These are phyloP conservation scores for Aspergillus panamensis DNA, from an alignment of 495 filamentous ascomycete genomes.

Conservation along the genomic window DNA sequence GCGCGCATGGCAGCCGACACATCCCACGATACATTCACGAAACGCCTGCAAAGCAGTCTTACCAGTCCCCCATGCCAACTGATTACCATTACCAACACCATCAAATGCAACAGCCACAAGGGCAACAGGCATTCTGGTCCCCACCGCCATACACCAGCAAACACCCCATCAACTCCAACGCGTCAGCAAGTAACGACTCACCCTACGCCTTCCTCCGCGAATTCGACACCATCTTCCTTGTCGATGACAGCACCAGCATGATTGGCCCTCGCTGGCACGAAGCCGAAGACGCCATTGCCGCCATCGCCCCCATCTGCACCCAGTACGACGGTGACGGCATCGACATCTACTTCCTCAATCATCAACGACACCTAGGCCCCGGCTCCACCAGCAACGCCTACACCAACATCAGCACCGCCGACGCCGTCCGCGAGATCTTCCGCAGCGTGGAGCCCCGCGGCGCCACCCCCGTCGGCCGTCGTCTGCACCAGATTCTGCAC, in stretches of 20 bases:
- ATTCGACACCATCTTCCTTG: conserved; percentile 91
- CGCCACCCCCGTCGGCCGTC: conserved; percentile 70
- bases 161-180: not conserved
- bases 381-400: conserved; percentile 42
- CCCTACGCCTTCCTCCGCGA: conserved; percentile 75
- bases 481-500: conserved; percentile 68
- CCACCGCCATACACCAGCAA: conserved; percentile 34
- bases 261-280: conserved; percentile 73
- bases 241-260: conserved; percentile 94
- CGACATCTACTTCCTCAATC: conserved; percentile 91
- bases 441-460: conserved; percentile 56
- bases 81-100: conserved; percentile 4
- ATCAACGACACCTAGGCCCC: conserved; percentile 29
- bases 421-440: conserved; percentile 65
- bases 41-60: conserved; percentile 1
- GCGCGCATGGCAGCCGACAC: not conserved
- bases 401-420: conserved; percentile 51
- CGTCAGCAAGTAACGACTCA: conserved; percentile 23
- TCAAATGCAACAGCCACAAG: not conserved
- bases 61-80: conserved; percentile 1
- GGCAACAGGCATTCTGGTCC: conserved; percentile 16
- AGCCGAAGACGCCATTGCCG: conserved; percentile 64
- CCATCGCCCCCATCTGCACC: conserved; percentile 84
- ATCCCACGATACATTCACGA: not conserved
- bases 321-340: conserved; percentile 83